Conservation (phyloP, 2,329 filamentous ascomycete species). For the Trichoderma guizhouense region DNA sequence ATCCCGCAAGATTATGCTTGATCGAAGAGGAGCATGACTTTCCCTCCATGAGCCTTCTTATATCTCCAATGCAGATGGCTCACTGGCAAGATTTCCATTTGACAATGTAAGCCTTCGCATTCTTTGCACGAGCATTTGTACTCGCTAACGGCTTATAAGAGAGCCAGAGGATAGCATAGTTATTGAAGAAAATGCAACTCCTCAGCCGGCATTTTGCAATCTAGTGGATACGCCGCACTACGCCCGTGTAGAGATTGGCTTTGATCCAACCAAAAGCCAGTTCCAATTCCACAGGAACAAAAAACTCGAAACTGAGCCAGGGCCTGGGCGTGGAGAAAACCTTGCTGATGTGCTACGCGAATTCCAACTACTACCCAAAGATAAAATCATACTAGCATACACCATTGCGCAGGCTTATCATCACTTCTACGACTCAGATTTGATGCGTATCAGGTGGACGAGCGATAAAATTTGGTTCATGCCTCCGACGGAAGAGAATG, state of each 20-base stretch:
- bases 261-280: background rate
- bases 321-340: background rate
- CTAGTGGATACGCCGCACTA: background rate
- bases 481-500: background rate
- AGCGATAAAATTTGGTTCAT: constrained; percentile 19
- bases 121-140: background rate
- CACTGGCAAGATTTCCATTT: background rate
- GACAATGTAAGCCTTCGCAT: background rate
- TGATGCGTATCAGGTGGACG: constrained; percentile 20
- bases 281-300: background rate
- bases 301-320: background rate
- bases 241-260: background rate
- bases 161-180: background rate
- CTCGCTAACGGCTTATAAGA: background rate
- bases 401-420: background rate
- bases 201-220: background rate
- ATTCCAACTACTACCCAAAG: background rate
- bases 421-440: constrained; percentile 19
- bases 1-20: background rate
- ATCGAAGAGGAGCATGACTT: background rate
- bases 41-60: background rate
- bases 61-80: background rate
- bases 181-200: background rate
- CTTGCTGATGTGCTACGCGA: background rate
- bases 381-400: background rate